Conservation (phyloP, 140 eudicot genomes). For the Ambrosia hybrid region DNA sequence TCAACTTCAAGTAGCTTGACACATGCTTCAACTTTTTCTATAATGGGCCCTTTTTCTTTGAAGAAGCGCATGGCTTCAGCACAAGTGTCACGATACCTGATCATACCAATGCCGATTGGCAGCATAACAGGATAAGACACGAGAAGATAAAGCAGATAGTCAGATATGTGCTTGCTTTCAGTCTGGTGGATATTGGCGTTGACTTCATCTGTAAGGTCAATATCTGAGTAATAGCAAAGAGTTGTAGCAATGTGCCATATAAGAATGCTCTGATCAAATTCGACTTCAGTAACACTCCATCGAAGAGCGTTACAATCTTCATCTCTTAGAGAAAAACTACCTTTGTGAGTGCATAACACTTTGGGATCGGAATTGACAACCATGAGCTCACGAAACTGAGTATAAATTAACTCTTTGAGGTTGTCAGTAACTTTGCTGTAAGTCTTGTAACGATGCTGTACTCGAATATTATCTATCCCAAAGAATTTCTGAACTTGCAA, state of each 20-base stretch:
- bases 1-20: conserved; percentile 42
- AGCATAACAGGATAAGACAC: conserved; percentile 50
- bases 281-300: conserved; percentile 31
- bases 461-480: conserved; percentile 21
- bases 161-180: conserved; percentile 51
- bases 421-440: conserved; percentile 29
- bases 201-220: conserved; percentile 5
- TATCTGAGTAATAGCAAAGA: conserved; percentile 35
- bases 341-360: conserved; percentile 32
- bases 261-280: conserved; percentile 43
- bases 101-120: conserved; percentile 69
- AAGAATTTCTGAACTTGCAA: conserved; percentile 18
- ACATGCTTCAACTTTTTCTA: conserved; percentile 37
- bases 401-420: conserved; percentile 18
- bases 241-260: conserved; percentile 39
- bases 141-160: conserved; percentile 57
- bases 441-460: conserved; percentile 36
- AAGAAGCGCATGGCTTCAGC: conserved; percentile 57
- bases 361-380: conserved; percentile 17
- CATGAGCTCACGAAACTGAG: conserved; percentile 19
- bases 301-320: conserved; percentile 5
- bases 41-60: conserved; percentile 24
- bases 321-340: conserved; percentile 32
- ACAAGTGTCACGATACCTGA: conserved; percentile 58
- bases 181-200: background rate